Conservation (phyloP, 2,329 filamentous ascomycete genomes). For the Neoarthrinium moseri region DNA sequence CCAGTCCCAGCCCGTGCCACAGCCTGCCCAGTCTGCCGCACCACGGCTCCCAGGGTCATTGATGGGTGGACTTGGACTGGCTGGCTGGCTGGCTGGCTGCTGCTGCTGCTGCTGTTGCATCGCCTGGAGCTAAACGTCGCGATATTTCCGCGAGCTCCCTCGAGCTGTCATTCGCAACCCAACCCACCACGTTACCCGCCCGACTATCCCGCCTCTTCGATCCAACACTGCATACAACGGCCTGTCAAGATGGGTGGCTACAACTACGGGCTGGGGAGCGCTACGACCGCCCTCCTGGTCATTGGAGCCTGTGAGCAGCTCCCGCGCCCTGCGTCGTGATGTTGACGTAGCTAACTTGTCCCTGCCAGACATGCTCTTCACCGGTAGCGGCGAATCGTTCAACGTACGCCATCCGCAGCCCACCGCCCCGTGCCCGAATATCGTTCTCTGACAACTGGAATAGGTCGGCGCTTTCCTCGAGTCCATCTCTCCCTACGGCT, state of each 20-base stretch:
- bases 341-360: constrained; percentile 7
- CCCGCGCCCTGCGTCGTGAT: background rate
- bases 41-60: too few relatives aligned
- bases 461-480: constrained; percentile 93
- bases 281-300: constrained; percentile 12
- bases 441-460: constrained; percentile 23
- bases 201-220: background rate
- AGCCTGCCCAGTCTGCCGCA: too few relatives aligned
- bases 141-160: constrained; percentile 10
- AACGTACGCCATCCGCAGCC: constrained; percentile 63
- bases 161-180: constrained; percentile 3
- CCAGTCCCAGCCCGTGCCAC: too few relatives aligned
- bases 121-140: constrained; percentile 10
- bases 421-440: background rate
- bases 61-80: too few relatives aligned
- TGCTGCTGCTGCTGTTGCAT: background rate
- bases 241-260: constrained; percentile 10
- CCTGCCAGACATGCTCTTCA: constrained; percentile 91
- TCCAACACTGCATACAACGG: background rate
- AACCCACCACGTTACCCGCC: background rate
- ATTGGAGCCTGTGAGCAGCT: constrained; percentile 13
- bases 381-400: constrained; percentile 91
- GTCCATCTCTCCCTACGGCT: constrained; percentile 88
- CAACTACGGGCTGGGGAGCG: constrained; percentile 13
- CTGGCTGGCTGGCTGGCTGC: background rate